Evolutionary conservation across 106 monocot genomes (phyloP), one percentile per base, ranked within the genome.

Genomic region (Dioscorea zingiberensis): DNA sequence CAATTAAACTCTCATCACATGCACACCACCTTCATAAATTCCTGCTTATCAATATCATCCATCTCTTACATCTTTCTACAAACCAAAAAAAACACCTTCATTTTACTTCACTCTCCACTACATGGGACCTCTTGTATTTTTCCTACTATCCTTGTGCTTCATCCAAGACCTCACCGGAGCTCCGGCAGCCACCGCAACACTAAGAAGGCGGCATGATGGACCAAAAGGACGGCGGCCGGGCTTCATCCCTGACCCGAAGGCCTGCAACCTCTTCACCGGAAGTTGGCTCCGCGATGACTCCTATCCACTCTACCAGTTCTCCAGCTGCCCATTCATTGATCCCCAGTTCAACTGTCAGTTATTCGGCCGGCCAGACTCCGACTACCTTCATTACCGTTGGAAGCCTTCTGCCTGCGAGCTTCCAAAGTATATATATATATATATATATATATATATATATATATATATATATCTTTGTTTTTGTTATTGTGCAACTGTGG

Each of bases 311-410:
- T 88, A 88, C 70, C 58, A 78, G 30, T 72, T 59, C 25, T 67
- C 70, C 1, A 73, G 49, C 68, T 88, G 88, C 66, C 84, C 81
- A 1, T 21, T 84, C 58, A 78, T 88, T 63, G 88, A 88, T 27
- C 65, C 88, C 16, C 75, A 88, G 71, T 88, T 88, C 78, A 81
- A 88, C 19, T 88, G 88, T 48, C 81, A 84, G 76, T 48, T 88
- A 26, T 88, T 73, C 66, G 84, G 88, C 17, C 55, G 88, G 59
- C 81, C 84, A 6, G 88, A 88, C 59, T 68, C 81, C 46, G 76
- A 73, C 51, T 88, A 81, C 62, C 81, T 81, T 45, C 80, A 65
- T 14, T 88, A 81, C 64, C 59, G 73, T 7, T 88, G 88, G 88
- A 66, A 76, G 67, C 88, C 88, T 4, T 26, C 73, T 21, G 76